Base-by-base conservation (phyloP, 345 rosid genomes). In the Salix udensis region DNA sequence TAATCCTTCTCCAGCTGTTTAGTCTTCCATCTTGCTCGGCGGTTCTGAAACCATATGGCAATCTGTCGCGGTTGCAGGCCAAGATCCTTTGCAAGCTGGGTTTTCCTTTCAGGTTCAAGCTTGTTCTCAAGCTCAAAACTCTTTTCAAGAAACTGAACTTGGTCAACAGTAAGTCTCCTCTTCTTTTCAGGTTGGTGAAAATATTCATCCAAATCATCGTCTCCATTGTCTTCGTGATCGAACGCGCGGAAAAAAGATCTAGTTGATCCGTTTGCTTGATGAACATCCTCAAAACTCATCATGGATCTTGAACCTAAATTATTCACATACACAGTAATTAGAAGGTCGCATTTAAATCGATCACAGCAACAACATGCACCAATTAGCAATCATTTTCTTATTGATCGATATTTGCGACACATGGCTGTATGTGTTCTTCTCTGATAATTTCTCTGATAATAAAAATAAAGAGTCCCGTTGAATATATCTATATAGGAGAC, bases 11-110 rank as follows among this genome's bases (percentile, higher is more conserved):
- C 82, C 58, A 80, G 44, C 71, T 79, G 81, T 26, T 79, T 79
- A 15, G 77, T 79, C 77, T 79, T 79, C 82, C 78, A 74, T 60
- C 82, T 74, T 48, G 82, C 75, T 37, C 82, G 82, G 82, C 82
- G 82, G 61, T 79, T 79, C 36, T 79, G 82, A 71, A 74, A 79
- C 82, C 82, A 79, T 44, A 79, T 79, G 36, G 82, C 82, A 52
- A 79, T 74, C 70, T 79, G 82, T 65, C 82, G 71, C 70, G 82
- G 82, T 61, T 79, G 78, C 46, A 79, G 67, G 46, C 82, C 78
- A n/a, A 74, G 71, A 70, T 79, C 78, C 75, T 74, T 79, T 14
- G 82, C 82, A 4, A 79, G 82, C 72, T 74, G 78, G 74, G 70
- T 39, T 74, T 79, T 79, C 81, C 81, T 73, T 74, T 79, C 81